Percentiles rank a stretch among this genome's conserved stretches.
Conservation (phyloP, 345 rosid genomes). For the Hevea brasiliensis region DNA sequence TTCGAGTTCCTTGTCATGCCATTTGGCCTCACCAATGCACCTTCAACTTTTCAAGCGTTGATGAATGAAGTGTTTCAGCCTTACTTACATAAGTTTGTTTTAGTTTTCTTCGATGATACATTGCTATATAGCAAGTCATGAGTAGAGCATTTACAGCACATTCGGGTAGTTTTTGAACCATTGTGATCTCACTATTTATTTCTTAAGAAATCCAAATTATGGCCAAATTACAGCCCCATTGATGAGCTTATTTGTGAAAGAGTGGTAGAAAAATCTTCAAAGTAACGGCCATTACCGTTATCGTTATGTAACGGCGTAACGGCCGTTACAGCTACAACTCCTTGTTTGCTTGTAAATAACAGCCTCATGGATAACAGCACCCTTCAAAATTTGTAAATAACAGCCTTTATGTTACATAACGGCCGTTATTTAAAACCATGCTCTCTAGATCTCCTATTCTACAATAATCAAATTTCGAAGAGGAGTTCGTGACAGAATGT, state of each 20-base stretch:
- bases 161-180: neutral
- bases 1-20: slow-evolving; percentile 1
- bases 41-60: neutral
- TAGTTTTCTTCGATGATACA: neutral
- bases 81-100: neutral
- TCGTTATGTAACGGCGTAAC: too few relatives aligned
- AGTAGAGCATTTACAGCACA: neutral
- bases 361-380: too few relatives aligned
- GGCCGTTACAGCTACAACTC: too few relatives aligned
- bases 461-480: neutral
- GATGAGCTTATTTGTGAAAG: neutral
- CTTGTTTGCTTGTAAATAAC: too few relatives aligned
- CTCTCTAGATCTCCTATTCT: neutral
- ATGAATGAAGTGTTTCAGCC: too few relatives aligned
- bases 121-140: neutral
- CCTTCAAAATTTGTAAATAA: neutral
- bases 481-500: neutral
- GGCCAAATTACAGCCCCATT: too few relatives aligned
- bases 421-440: too few relatives aligned
- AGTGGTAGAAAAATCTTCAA: too few relatives aligned
- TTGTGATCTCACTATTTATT: neutral
- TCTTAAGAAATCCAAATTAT: too few relatives aligned
- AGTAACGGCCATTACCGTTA: too few relatives aligned
- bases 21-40: too few relatives aligned
- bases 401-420: too few relatives aligned